A percentile compares a stretch with the other conserved stretches of the same genome.
phyloP scores from a whole-genome alignment of 108 stramenopile species.

The Nannochloropsis gaditana region DNA sequence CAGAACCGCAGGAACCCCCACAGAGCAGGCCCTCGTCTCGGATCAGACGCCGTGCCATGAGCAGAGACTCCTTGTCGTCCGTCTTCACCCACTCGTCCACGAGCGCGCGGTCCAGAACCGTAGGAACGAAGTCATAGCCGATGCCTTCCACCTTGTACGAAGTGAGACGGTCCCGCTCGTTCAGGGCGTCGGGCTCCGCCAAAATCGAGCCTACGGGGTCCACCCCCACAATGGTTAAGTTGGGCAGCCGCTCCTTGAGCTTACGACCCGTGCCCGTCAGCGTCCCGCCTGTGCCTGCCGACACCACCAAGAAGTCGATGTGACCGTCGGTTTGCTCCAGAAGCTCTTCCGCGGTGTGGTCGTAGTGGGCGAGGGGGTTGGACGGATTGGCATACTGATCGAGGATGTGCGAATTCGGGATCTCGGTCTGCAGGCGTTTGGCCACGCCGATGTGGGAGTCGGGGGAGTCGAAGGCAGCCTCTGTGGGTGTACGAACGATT shows the following conservation, averaged over 20 bases:
- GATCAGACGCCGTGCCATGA: slow-evolving; percentile 79
- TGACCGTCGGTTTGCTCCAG: slow-evolving; percentile 65
- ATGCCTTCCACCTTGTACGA: slow-evolving; percentile 82
- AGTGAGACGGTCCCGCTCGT: slow-evolving; percentile 64
- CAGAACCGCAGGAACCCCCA: slow-evolving; percentile 78
- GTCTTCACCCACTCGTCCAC: slow-evolving; percentile 77
- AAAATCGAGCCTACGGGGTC: slow-evolving; percentile 66
- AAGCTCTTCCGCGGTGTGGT: slow-evolving; percentile 83
- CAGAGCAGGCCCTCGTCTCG: slow-evolving; percentile 81
- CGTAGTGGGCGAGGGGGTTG: slow-evolving; percentile 86
- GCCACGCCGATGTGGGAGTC: slow-evolving; percentile 85
- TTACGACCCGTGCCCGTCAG: slow-evolving; percentile 68
- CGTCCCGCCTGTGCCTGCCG: slow-evolving; percentile 76
- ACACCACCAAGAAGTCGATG: slow-evolving; percentile 71
- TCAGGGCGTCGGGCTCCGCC: slow-evolving; percentile 70
- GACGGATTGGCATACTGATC: slow-evolving; percentile 69
- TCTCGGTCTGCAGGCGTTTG: slow-evolving; percentile 67
- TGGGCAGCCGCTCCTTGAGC: slow-evolving; percentile 67
- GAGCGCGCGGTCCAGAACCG: slow-evolving; percentile 69
- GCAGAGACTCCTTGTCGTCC: slow-evolving; percentile 64
- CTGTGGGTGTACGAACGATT: slow-evolving; percentile 83
- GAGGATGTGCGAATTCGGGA: slow-evolving; percentile 78
- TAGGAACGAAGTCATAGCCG: slow-evolving; percentile 88
- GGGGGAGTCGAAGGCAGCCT: slow-evolving; percentile 75
- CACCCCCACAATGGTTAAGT: slow-evolving; percentile 65